These are phyloP conservation scores for Lactarius sp. DNA, from an alignment of 768 basidiomycete species.

Conservation along the genomic window DNA sequence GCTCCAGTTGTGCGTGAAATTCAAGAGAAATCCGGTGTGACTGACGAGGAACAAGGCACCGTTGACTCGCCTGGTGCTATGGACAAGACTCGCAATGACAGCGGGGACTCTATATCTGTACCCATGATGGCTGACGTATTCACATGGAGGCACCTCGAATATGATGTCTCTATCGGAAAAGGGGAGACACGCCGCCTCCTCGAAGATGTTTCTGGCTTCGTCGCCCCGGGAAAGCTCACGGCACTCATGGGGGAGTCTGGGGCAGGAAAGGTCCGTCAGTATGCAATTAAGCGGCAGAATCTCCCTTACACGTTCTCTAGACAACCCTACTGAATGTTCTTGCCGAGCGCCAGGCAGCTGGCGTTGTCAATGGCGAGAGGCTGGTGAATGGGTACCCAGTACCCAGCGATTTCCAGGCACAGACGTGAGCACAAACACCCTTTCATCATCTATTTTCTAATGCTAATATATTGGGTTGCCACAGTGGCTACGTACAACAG, in stretches of 20 bases:
- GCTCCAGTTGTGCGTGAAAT: conserved; percentile 17
- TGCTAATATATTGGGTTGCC: background rate
- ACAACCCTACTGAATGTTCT: conserved; percentile 49
- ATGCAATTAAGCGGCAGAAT: background rate
- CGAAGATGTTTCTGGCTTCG: conserved; percentile 73
- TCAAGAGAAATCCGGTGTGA: conserved; percentile 16
- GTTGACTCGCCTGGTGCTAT: background rate
- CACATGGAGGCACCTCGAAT: conserved; percentile 72
- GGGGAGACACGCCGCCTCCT: conserved; percentile 47
- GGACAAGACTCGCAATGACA: conserved; percentile 4
- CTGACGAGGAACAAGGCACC: conserved; percentile 31
- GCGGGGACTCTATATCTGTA: conserved; percentile 15
- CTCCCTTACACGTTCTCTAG: conserved; percentile 24
- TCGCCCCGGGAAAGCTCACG: conserved; percentile 74
- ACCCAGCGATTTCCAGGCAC: conserved; percentile 49
- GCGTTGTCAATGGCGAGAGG: conserved; percentile 39
- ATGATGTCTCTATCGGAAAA: conserved; percentile 52
- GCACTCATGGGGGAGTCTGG: conserved; percentile 68
- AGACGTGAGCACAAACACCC: conserved; percentile 40
- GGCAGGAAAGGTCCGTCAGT: conserved; percentile 40
- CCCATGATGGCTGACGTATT: conserved; percentile 52
- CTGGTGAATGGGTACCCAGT: conserved; percentile 43
- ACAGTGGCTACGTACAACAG: conserved; percentile 81
- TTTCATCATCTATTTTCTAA: conserved; percentile 37
- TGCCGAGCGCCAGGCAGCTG: conserved; percentile 37